Evolutionary conservation across 2,329 filamentous ascomycete genomes (phyloP), one percentile per base, ranked within the genome.

Genomic region (Graphilbum fragrans): DNA sequence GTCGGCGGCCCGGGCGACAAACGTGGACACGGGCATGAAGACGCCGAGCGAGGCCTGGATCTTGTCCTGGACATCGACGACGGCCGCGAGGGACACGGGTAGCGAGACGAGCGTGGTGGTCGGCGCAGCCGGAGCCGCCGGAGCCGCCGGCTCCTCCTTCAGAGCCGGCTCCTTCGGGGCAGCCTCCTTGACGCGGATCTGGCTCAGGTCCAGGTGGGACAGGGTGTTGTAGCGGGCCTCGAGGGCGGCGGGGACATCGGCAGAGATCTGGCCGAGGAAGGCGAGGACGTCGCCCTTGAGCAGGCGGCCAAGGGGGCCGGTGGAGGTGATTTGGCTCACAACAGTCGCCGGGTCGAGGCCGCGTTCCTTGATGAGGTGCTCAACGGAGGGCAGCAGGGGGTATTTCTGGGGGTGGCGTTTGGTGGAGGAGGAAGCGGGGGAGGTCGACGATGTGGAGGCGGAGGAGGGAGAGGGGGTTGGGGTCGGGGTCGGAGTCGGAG

Each of bases 251-350:
- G 90, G 83, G 50, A 85, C 82, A 45, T 78, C 70, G 48, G 78
- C 67, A 45, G 80, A 69, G 54, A 95, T 86, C 51, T 72, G 69
- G 47, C 92, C 92, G 16, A 96, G 63, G 60, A 90, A 92, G 37
- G 87, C 88, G 41, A 98, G 77, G 7, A 98, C 82, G 57, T 98
- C 92, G 42, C 92, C 92, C 71, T 98, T 98, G 47, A 98, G 72
- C 41, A 98, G 69, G 46, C 92, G 80, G 44, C 88, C 87, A 53
- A 80, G 80, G 23, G 92, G 92, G 20, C 92, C 92, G 18, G 85
- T 90, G 6, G 87, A 82, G 41, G 79, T 82, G 59, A 96, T 95
- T 59, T 84, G 82, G 61, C 77, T 70, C 40, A 87, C 70, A 45
- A 87, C 84, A 37, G 80, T 78, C 50, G 81, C 75, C 8, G 43